Evolutionary conservation across 1,139 yeast genomes (phyloP).

Genomic region (Geotrichum bryndzae): DNA sequence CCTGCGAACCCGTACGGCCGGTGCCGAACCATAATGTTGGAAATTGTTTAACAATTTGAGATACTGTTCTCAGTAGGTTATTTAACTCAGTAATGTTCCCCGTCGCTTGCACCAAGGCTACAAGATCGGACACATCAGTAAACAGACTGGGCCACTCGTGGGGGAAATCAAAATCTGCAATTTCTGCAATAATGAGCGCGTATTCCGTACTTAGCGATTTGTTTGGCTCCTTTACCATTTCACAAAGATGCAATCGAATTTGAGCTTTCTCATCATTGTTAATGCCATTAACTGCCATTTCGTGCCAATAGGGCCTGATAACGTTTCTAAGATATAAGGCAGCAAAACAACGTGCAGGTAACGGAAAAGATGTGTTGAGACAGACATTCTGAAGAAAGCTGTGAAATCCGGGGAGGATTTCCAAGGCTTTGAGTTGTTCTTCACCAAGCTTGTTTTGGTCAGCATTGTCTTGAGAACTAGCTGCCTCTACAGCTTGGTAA

Average conservation of each 20-base stretch:
- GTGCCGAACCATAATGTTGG: constrained; percentile 77
- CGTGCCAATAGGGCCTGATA: constrained; percentile 75
- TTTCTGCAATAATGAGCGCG: constrained; percentile 73
- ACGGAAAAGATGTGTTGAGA: constrained; percentile 49
- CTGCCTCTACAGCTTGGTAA: constrained; percentile 40
- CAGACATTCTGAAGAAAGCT: constrained; percentile 55
- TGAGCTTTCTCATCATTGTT: constrained; percentile 60
- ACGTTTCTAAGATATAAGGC: constrained; percentile 86
- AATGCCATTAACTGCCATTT: constrained; percentile 53
- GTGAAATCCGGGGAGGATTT: constrained; percentile 54
- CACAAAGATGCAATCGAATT: constrained; percentile 56
- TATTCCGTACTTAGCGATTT: constrained; percentile 72
- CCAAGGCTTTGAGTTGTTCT: constrained; percentile 64
- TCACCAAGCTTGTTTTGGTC: constrained; percentile 59
- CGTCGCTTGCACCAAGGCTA: constrained; percentile 39
- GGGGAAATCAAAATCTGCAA: constrained; percentile 82
- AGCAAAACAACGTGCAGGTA: constrained; percentile 78
- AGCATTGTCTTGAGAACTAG: constrained; percentile 47
- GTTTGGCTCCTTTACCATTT: constrained; percentile 59
- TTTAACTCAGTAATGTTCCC: constrained; percentile 50
- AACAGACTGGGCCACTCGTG: constrained; percentile 76
- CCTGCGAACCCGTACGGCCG: constrained; percentile 71
- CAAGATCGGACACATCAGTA: constrained; percentile 53
- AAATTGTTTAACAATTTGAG: constrained; percentile 69
- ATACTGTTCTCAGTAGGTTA: constrained; percentile 59